Conservation (phyloP, 1,139 yeast species). For the Yamadazyma trypodendri region DNA sequence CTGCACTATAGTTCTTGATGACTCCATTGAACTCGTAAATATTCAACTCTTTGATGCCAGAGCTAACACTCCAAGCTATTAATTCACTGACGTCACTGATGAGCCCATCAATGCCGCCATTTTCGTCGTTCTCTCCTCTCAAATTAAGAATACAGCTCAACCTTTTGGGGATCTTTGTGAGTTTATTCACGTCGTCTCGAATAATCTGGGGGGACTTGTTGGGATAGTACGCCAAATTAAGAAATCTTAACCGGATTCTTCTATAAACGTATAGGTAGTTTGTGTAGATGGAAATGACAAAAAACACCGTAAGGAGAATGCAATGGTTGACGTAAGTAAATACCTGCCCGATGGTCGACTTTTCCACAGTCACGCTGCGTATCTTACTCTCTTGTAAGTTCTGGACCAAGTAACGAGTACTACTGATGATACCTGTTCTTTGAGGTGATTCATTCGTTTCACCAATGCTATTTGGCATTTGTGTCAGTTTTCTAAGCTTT, state of each 20-base stretch:
- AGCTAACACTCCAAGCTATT: slow-evolving; percentile 83
- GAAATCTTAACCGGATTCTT: slow-evolving; percentile 53
- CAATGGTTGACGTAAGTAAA: slow-evolving; percentile 19
- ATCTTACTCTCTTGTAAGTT: not conserved
- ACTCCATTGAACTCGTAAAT: slow-evolving; percentile 81
- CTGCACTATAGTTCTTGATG: slow-evolving; percentile 48
- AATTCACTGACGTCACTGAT: slow-evolving; percentile 75
- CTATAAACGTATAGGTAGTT: slow-evolving; percentile 54
- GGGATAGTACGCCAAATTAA: slow-evolving; percentile 72
- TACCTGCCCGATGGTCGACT: not conserved
- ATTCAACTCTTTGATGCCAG: slow-evolving; percentile 71
- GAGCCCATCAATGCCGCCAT: slow-evolving; percentile 85
- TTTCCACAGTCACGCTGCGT: too few species aligned
- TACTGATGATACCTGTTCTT: not conserved
- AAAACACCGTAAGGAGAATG: slow-evolving; percentile 52
- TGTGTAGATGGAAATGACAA: slow-evolving; percentile 55
- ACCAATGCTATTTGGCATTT: not conserved
- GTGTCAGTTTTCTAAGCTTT: not conserved
- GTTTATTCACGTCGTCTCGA: slow-evolving; percentile 72
- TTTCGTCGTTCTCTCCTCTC: slow-evolving; percentile 75
- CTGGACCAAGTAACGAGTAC: not conserved
- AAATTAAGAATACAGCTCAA: slow-evolving; percentile 71
- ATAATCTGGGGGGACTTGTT: slow-evolving; percentile 84
- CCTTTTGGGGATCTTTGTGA: slow-evolving; percentile 74
- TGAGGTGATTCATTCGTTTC: not conserved